Percentiles rank a stretch among this genome's conserved stretches.
Evolutionary conservation across 2,329 filamentous ascomycete species (phyloP).

Genomic region (Ascochyta fabae): DNA sequence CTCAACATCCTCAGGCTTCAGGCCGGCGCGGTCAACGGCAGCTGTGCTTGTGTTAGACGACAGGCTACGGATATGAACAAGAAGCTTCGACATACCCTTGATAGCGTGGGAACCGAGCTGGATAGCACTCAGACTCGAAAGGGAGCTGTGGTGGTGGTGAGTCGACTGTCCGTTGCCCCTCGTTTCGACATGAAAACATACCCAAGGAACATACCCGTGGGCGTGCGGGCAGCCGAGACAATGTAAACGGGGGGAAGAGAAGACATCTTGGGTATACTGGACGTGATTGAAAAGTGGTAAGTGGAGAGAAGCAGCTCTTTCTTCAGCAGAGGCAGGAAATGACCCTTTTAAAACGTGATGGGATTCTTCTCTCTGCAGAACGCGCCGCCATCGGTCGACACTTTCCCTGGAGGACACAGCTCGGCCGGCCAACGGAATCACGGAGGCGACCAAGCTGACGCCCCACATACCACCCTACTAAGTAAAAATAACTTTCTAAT

Average conservation of each 20-base stretch:
- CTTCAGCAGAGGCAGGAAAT: conserved; percentile 18
- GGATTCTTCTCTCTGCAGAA: conserved; percentile 15
- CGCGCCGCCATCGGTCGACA: conserved; percentile 17
- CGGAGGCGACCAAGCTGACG: too few relatives aligned
- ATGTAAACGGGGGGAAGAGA: conserved; percentile 91
- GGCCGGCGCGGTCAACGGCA: conserved; percentile 83
- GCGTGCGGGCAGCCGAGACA: conserved; percentile 88
- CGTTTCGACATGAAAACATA: conserved; percentile 53
- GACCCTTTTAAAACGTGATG: conserved; percentile 28
- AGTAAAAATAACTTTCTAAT: too few relatives aligned
- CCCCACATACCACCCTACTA: too few relatives aligned
- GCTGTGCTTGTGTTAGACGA: conserved; percentile 50
- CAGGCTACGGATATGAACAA: conserved; percentile 8
- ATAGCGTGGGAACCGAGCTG: conserved; percentile 91
- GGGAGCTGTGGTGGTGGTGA: conserved; percentile 65
- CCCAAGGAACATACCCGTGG: conserved; percentile 94
- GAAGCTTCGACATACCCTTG: conserved; percentile 68
- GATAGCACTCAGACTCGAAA: conserved; percentile 83
- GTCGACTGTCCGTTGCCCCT: conserved; percentile 28
- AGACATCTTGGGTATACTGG: conserved; percentile 66
- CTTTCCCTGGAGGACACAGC: neutral
- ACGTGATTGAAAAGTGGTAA: conserved; percentile 10
- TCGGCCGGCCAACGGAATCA: too few relatives aligned
- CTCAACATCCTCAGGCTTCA: conserved; percentile 89
- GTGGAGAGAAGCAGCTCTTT: conserved; percentile 7